These are phyloP conservation scores for Aspergillus transmontanensis DNA, from an alignment of 2,329 filamentous ascomycete genomes.

Conservation along the genomic window DNA sequence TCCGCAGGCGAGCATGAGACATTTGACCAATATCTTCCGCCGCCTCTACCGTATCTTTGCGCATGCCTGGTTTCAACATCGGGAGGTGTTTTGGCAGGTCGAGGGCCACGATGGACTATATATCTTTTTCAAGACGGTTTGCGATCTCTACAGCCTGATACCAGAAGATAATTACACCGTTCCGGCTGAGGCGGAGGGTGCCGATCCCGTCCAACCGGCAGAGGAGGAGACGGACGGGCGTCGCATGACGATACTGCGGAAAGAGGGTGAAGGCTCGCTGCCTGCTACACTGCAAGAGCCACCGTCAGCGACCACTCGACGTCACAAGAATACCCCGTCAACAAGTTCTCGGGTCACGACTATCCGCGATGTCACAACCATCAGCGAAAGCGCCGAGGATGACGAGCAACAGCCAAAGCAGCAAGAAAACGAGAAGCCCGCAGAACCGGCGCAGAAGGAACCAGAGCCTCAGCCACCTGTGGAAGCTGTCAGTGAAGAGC, in stretches of 20 bases:
- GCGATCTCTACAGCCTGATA: slow-evolving; percentile 85
- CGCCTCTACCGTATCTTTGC: slow-evolving; percentile 95
- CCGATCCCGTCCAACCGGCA: slow-evolving; percentile 54
- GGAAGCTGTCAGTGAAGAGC: slow-evolving; percentile 14
- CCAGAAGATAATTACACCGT: slow-evolving; percentile 95
- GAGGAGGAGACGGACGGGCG: slow-evolving; percentile 31
- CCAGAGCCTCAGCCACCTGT: slow-evolving; percentile 17
- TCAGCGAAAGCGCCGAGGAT: slow-evolving; percentile 82
- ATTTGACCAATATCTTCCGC: slow-evolving; percentile 92
- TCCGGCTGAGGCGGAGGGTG: slow-evolving; percentile 86
- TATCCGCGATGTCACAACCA: slow-evolving; percentile 72
- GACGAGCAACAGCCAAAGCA: slow-evolving; percentile 44
- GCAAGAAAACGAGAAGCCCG: slow-evolving; percentile 19
- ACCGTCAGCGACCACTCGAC: slow-evolving; percentile 72
- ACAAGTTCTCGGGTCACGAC: slow-evolving; percentile 77
- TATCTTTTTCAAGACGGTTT: slow-evolving; percentile 95
- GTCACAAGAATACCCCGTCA: slow-evolving; percentile 81
- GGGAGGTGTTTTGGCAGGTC: slow-evolving; percentile 91
- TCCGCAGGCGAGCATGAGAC: slow-evolving; percentile 53
- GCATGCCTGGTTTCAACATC: slow-evolving; percentile 97
- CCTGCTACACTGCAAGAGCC: slow-evolving; percentile 28
- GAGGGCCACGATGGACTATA: slow-evolving; percentile 91
- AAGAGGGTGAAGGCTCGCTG: slow-evolving; percentile 30
- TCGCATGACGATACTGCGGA: slow-evolving; percentile 41
- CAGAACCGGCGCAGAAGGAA: slow-evolving; percentile 8